A percentile compares a stretch with the other conserved stretches of the same genome.
These are phyloP conservation scores for Phaeotremella fagi DNA, from an alignment of 768 basidiomycete genomes.

Conservation along the genomic window DNA sequence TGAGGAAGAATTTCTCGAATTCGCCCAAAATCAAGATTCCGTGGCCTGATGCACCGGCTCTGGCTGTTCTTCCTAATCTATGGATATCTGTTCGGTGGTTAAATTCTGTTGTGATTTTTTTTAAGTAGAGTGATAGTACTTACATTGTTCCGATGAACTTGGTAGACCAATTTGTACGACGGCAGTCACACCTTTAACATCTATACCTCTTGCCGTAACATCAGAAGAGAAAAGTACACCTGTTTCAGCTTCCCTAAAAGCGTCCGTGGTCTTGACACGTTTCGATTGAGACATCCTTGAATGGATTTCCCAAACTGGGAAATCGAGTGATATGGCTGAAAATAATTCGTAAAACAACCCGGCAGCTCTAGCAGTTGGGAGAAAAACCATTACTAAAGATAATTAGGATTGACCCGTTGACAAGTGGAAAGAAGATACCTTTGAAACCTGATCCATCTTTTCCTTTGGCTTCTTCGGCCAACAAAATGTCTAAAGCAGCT, in stretches of 20 bases:
- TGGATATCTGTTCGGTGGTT: constrained; percentile 47
- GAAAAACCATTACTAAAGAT: constrained; percentile 56
- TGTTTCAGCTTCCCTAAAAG: constrained; percentile 53
- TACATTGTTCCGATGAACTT: constrained; percentile 48
- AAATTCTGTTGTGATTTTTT: background rate
- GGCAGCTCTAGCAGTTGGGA: constrained; percentile 63
- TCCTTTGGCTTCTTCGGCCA: constrained; percentile 17
- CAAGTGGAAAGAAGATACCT: constrained; percentile 29
- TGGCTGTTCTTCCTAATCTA: constrained; percentile 51
- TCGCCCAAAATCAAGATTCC: constrained; percentile 59
- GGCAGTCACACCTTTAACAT: constrained; percentile 62
- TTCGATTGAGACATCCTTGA: constrained; percentile 56
- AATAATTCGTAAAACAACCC: constrained; percentile 51
- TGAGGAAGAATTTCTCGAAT: constrained; percentile 56
- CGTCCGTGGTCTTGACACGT: constrained; percentile 55
- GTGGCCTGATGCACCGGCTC: constrained; percentile 52
- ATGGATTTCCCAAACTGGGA: constrained; percentile 57
- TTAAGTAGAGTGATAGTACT: constrained; percentile 8
- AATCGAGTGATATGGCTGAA: constrained; percentile 5
- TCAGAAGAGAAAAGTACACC: constrained; percentile 52
- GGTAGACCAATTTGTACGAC: constrained; percentile 56
- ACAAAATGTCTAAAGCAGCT: constrained; percentile 36
- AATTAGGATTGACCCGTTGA: background rate
- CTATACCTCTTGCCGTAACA: constrained; percentile 59
- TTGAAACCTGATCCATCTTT: constrained; percentile 23